phyloP scores from a whole-genome alignment of 306 rosid species.

The Cucumis cinereus region DNA sequence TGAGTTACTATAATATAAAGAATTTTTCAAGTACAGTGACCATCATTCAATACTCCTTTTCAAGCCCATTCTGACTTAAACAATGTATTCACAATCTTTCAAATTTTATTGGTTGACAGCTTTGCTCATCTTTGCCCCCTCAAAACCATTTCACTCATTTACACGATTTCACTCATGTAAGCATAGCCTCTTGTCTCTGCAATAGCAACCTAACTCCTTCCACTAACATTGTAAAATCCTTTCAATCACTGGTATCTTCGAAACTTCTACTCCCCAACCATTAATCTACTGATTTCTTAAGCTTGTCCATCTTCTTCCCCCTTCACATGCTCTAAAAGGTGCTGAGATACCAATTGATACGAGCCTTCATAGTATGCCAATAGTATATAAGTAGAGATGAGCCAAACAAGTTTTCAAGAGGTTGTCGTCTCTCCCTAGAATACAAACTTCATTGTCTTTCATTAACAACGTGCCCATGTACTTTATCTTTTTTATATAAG shows the following conservation, averaged over 20 bases:
- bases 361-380: neutral
- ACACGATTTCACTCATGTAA: neutral
- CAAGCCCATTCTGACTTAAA: neutral
- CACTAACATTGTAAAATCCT: neutral
- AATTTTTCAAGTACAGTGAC: neutral
- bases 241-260: neutral
- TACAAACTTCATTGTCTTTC: neutral
- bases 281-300: neutral
- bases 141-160: neutral
- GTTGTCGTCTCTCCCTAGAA: neutral
- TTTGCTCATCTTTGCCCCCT: neutral
- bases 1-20: neutral
- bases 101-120: neutral
- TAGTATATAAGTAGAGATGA: neutral
- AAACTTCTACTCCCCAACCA: neutral
- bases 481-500: neutral
- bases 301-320: neutral
- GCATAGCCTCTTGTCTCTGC: neutral
- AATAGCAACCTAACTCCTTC: neutral
- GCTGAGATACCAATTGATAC: neutral
- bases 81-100: neutral
- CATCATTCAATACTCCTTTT: neutral
- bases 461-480: neutral
- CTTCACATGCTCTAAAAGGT: neutral
- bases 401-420: neutral